Percentiles rank a stretch among this genome's conserved stretches.
Evolutionary conservation across 1,139 yeast species (phyloP).

Genomic region (Protomyces inundatus): DNA sequence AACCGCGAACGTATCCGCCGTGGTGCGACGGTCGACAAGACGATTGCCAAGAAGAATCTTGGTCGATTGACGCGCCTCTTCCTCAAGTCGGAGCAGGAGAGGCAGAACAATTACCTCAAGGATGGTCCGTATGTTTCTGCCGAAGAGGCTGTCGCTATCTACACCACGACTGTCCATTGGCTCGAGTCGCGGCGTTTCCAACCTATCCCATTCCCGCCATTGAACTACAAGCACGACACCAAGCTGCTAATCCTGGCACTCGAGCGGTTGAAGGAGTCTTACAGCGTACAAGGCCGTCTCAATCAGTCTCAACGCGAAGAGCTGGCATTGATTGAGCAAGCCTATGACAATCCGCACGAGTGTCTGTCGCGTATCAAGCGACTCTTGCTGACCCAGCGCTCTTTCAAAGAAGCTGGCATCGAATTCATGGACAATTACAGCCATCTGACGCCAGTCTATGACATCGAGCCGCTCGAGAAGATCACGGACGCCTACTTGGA

Average conservation of each 20-base stretch:
- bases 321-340: constrained; percentile 86
- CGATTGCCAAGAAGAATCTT: constrained; percentile 85
- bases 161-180: constrained; percentile 88
- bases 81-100: constrained; percentile 86
- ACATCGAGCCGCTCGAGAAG: constrained; percentile 86
- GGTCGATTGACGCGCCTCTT: constrained; percentile 89
- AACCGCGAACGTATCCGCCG: constrained; percentile 81
- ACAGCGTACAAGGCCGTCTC: constrained; percentile 73
- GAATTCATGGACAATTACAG: constrained; percentile 92
- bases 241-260: constrained; percentile 81
- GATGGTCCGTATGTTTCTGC: constrained; percentile 87
- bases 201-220: constrained; percentile 91
- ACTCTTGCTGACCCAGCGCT: constrained; percentile 77
- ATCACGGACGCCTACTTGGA: constrained; percentile 95
- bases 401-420: constrained; percentile 79
- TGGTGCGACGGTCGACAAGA: constrained; percentile 89
- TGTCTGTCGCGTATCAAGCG: constrained; percentile 79
- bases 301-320: constrained; percentile 89
- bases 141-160: constrained; percentile 80
- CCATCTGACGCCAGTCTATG: constrained; percentile 76
- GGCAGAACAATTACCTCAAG: constrained; percentile 72
- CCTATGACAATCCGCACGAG: constrained; percentile 95
- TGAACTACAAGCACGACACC: constrained; percentile 88
- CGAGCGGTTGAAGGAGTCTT: constrained; percentile 79
- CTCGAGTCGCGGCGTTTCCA: constrained; percentile 76